Conservation (phyloP, 352 stramenopile species). For the Paralagenidium karlingii region DNA sequence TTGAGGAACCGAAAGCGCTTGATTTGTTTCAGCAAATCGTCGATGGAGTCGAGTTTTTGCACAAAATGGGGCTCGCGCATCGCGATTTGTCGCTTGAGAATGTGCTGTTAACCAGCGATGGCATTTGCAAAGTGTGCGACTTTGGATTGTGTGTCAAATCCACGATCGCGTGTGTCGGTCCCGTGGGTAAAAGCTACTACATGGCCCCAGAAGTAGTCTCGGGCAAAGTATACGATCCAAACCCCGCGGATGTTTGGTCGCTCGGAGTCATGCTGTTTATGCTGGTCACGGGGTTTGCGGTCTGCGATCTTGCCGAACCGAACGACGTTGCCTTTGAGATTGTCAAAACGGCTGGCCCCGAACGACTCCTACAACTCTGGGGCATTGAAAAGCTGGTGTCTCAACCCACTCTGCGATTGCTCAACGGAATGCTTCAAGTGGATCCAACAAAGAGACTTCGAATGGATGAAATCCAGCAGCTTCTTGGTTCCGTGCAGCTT, state of each 20-base stretch:
- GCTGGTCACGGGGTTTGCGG: conserved; percentile 43
- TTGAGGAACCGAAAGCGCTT: conserved; percentile 2
- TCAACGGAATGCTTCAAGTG: no score
- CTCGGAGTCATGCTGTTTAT: conserved; percentile 61
- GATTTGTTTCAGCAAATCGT: conserved; percentile 7
- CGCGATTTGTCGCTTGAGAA: conserved; percentile 6
- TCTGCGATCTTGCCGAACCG: conserved; percentile 22
- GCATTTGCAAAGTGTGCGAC: conserved; percentile 4
- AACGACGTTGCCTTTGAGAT: conserved; percentile 28
- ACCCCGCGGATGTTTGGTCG: conserved; percentile 61
- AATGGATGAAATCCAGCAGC: no score
- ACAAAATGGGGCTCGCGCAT: conserved; percentile 3
- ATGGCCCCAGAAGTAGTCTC: conserved; percentile 49
- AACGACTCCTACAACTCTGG: no score
- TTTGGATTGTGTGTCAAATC: conserved; percentile 1
- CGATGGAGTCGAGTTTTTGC: conserved; percentile 4
- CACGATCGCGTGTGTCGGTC: conserved; percentile 4
- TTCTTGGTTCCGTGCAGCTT: no score
- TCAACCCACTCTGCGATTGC: no score
- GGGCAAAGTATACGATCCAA: conserved; percentile 25
- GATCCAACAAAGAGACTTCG: no score
- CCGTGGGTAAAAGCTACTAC: conserved; percentile 58
- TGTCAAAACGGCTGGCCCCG: no score
- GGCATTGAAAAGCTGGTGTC: no score
- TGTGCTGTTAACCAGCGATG: conserved; percentile 4